Evolutionary conservation across 441 rosid genomes (phyloP), one percentile per base, ranked within the genome.

Genomic region (Rhodomyrtus psidioides): DNA sequence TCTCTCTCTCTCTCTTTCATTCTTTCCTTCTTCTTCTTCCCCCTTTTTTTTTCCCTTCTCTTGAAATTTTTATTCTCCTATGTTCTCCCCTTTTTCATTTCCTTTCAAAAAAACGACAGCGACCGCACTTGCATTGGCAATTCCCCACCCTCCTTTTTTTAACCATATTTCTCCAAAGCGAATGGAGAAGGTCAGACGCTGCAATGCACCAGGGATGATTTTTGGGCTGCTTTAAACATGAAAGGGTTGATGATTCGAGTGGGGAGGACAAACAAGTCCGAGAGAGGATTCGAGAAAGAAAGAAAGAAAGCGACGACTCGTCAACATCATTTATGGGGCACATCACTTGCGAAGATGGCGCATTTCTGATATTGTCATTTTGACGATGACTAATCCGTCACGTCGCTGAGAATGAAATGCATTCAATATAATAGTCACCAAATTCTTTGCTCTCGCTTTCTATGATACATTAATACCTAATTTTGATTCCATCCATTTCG

Each of bases 21-120:
- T 34, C 9, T 60, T 4, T 17, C 19, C 3, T 17, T 62, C 30
- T 60, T 28, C 4, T 4, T 14, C 12, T 6, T 2, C 62, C 6
- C 7, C 16, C 5, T 58, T n/a, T n/a, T 58, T 1, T n/a, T 6
- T 0, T 13, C 6, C 24, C 4, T 34, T 4, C 4, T 34, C 4
- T 34, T 34, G 34, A 27, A 27, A 14, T 27, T 28, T 14, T 60
- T 34, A 34, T 60, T 60, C 14, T 60, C 28, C 23, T 19, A 27
- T 39, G 42, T 60, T 60, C 74, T 16, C 23, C 12, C 23, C 6
- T 23, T 34, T 65, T 34, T 19, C 49, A 19, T 10, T 65, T 65
- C 46, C 46, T 34, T 34, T 19, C 76, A 7, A 19, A 65, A 19
- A 65, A 34, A 34, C 2, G 76, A 65, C 26, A 19, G 76, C 76